Conservation (phyloP, 2,329 filamentous ascomycete species). For the Aspergillus pseudotamarii region DNA sequence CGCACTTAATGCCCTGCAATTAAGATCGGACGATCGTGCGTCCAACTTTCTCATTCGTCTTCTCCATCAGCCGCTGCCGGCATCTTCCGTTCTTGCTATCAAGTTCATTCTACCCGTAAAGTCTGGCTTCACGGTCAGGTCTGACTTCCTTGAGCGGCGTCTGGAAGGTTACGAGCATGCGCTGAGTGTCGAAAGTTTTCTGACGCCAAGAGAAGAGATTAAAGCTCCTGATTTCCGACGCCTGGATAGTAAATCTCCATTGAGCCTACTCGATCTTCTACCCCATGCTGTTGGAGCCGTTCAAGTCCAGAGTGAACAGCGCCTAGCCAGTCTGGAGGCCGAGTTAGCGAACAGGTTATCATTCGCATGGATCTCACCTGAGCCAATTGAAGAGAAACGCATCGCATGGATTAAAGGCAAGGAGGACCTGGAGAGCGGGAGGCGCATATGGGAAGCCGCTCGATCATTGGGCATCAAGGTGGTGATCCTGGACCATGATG, state of each 20-base stretch:
- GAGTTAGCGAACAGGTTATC: slow-evolving; percentile 5
- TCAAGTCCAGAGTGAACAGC: slow-evolving; percentile 2
- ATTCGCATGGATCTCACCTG: not conserved
- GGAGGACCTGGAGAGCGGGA: slow-evolving; percentile 2
- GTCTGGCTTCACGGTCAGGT: slow-evolving; percentile 1
- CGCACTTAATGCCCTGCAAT: not conserved
- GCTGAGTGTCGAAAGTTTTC: not conserved
- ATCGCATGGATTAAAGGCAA: slow-evolving; percentile 6
- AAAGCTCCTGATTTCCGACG: slow-evolving; percentile 4
- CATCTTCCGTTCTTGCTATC: slow-evolving; percentile 2
- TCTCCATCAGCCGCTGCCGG: not conserved
- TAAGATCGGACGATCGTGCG: not conserved
- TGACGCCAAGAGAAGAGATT: not conserved
- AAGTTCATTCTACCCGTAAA: slow-evolving; percentile 5
- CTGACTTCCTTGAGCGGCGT: slow-evolving; percentile 6
- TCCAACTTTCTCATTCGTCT: not conserved
- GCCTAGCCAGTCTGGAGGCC: not conserved
- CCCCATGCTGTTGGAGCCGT: not conserved
- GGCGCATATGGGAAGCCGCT: slow-evolving; percentile 4
- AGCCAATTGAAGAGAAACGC: slow-evolving; percentile 5
- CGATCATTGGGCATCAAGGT: slow-evolving; percentile 1
- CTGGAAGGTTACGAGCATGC: slow-evolving; percentile 1
- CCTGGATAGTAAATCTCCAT: not conserved
- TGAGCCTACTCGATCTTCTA: not conserved
- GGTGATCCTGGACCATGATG: not conserved